Base-by-base conservation (phyloP, 805 yeast genomes). In the Spathaspora hagerdaliae region DNA sequence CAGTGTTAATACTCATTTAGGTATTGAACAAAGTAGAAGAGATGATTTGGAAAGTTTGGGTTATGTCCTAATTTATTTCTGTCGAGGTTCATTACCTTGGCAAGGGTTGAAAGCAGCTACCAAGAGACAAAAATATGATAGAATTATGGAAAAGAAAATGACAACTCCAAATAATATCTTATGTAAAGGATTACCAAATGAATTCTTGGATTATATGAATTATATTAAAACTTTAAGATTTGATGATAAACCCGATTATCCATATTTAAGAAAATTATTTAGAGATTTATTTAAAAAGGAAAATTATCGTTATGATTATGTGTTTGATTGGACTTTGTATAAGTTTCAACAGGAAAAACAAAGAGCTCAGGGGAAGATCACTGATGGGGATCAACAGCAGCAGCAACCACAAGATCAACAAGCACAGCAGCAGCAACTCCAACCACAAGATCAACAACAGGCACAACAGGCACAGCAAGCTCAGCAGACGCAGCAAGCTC, bases 81-180 rank as follows among this genome's bases (percentile, higher is more conserved):
- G 96, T 67, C 82, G 96, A 47, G 98, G 99, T 38, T 86, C 96
- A 13, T 79, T 92, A 58, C 99, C 99, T 44, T 92, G 99, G 99
- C 99, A 92, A 70, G 99, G 99, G 4, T 78, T 92, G 59, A 90
- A 90, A 69, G 99, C 98, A 35, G 94, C 92, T 26, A 89, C 97
- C 12, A 92, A 92, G 72, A 87, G 96, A 71, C 97, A 92, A 67
- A 92, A 94, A 69, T 92, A 92, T 68, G 97, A 92, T 70, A 80
- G 97, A 51, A 94, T 92, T 57, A 83, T 92, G 83, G 97, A 92
- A 64, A 88, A 87, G 74, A 92, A 92, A 67, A 82, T 91, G 81
- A 82, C 95, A 41, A 88, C 96, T 7, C 85, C 96, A 26, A 80
- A 91, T 36, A 94, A 87, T 59, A 78, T 82, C 11, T 77, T 92